Base-by-base conservation (phyloP, 2,329 filamentous ascomycete species). In the Fonsecaea monophora region DNA sequence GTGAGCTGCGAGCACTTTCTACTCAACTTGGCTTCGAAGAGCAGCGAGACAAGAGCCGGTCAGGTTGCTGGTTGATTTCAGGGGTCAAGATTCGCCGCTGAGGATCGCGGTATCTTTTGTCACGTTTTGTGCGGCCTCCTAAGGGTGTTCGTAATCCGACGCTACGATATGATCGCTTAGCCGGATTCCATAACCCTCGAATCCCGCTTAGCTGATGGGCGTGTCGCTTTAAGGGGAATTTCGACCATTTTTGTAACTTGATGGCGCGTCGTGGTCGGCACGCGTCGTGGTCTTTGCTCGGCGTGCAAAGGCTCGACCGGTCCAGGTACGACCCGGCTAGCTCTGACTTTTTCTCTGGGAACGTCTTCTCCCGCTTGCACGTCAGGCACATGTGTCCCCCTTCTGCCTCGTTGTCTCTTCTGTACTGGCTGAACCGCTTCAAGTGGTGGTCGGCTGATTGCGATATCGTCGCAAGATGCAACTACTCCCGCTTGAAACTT, bases 61-160 rank as follows among this genome's bases (percentile, higher is more conserved):
- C 2, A 25, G 25, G 25, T 25, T 25, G 25, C 25, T 25, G 25
- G 25, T 25, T 0, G 25, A 25, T 25, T 25, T 25, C 25, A 25
- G 3, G 25, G 25, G 25, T 25, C 25, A 25, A 25, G 25, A 25
- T 25, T 25, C 25, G 2, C 25, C 25, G 25, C 25, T 25, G 25
- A 25, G 25, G 25, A 25, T 25, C 30, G 30, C 4, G 79, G 68
- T 42, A 42, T 42, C 38, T 15, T 42, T 42, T 42, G 38, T 42
- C 38, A 42, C 12, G 10, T 42, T 42, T 42, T 42, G 38, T 15
- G 38, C 38, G 13, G 15, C 38, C 38, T 42, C 38, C 15, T 12
- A 42, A 42, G 38, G 38, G 4, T n/a, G 38, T 42, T 42, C 38
- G 38, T 42, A 15, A 42, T 15, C 38, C 38, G 10, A 42, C 15